Base-by-base conservation (phyloP, 2,329 filamentous ascomycete genomes). In the Colletotrichum tropicale region DNA sequence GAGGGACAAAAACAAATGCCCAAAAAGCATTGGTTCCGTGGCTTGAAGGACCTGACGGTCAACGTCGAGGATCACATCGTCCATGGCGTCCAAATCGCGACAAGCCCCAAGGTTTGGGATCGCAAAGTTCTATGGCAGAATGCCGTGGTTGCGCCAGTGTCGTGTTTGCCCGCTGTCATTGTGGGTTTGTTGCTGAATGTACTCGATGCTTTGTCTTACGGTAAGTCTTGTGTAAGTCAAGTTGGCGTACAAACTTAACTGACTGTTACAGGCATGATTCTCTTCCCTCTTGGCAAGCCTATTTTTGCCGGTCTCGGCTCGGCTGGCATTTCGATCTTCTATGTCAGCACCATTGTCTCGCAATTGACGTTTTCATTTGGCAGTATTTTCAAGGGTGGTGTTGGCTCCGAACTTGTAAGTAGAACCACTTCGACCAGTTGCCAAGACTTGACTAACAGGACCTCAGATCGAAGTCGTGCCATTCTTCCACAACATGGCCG, bases 401-500 rank as follows among this genome's bases (percentile, higher is more conserved):
- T 99, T 75, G 97, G 97, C 7, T 98, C 97, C 4, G 97, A 99
- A 84, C 93, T 99, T 93, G 92, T 93, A 85, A 78, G 89, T 84
- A 72, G 24, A 43, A 26, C 21, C 2, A 18, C 52, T 13, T 21
- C 21, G 16, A 36, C 18, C 55, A 8, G 6, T 0, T n/a, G 24
- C 24, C 38, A 68, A 72, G 78, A 56, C 77, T 74, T 66, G 18
- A 9, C 65, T 77, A 28, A 80, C 61, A 24, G 16, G 36, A 15
- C 3, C 9, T 52, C 77, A 94, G 91, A 99, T 98, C 79, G 97
- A 99, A 86, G 96, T 98, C 2, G 96, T 99, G 1, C 97, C 96
- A 0, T 99, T 99, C 86, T 98, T 99, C 83, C 97, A 99, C 86
- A 98, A 96, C 81, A 99, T 99, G 96, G 96, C 97, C 1, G 93